These are phyloP conservation scores for Amanita muscaria DNA, from an alignment of 768 basidiomycete species.

Conservation along the genomic window DNA sequence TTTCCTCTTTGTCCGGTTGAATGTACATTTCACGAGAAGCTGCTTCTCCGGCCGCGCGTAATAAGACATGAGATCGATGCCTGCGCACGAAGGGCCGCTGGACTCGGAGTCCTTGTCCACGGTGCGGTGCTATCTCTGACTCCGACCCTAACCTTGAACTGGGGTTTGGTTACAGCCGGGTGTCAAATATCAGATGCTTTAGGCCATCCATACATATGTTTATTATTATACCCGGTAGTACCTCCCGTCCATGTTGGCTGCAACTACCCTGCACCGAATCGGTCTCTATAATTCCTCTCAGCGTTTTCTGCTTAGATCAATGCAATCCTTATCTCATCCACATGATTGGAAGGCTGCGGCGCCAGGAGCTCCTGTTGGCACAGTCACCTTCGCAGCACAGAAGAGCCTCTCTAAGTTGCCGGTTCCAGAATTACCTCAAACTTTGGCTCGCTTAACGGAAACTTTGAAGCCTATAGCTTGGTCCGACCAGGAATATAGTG, in stretches of 20 bases:
- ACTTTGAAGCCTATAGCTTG: constrained; percentile 69
- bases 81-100: background rate
- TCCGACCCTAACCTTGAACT: constrained; percentile 5
- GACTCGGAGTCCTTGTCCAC: no score
- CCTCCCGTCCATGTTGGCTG: background rate
- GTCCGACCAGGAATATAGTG: constrained; percentile 46
- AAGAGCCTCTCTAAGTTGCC: constrained; percentile 61
- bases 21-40: constrained; percentile 76
- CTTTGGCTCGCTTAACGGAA: constrained; percentile 59
- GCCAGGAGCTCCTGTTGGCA: constrained; percentile 41
- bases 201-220: background rate
- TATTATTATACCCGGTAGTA: no score
- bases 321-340: constrained; percentile 30
- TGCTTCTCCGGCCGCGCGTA: constrained; percentile 61
- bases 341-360: constrained; percentile 65
- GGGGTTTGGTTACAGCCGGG: background rate
- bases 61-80: background rate
- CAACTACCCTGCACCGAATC: background rate
- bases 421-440: constrained; percentile 58
- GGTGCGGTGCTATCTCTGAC: no score
- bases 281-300: background rate
- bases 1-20: constrained; percentile 63
- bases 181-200: background rate
- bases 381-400: constrained; percentile 63
- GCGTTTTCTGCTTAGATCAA: constrained; percentile 14